Evolutionary conservation across 106 monocot species (phyloP).

Genomic region (Dendrobium nobile): DNA sequence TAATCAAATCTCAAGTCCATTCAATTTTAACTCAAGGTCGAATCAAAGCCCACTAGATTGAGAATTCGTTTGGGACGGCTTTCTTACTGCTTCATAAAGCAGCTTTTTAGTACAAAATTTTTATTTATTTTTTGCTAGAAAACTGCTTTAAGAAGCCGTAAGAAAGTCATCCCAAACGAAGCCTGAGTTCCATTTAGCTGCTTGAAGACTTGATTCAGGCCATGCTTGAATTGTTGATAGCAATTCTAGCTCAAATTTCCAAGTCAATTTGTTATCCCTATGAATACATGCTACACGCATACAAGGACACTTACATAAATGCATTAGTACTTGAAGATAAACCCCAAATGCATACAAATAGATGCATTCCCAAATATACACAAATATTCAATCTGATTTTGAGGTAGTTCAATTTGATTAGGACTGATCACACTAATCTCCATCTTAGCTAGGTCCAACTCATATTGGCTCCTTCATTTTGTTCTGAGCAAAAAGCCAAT

Average conservation of each 20-base stretch:
- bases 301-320: background rate
- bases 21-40: background rate
- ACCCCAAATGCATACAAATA: background rate
- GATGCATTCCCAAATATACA: background rate
- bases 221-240: background rate
- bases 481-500: background rate
- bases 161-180: too few relatives aligned
- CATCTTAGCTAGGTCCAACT: background rate
- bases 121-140: too few relatives aligned
- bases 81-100: too few relatives aligned
- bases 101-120: too few relatives aligned
- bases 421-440: background rate
- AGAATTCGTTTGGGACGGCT: too few relatives aligned
- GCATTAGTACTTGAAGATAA: background rate
- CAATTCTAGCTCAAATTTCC: background rate
- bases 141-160: too few relatives aligned
- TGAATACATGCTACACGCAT: background rate
- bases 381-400: background rate
- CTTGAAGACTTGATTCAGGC: background rate
- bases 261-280: background rate
- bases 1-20: background rate
- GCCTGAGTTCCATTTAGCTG: background rate
- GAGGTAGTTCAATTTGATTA: slow-evolving; percentile 2
- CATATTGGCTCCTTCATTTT: background rate
- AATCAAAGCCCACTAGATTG: background rate